Conservation (phyloP, 306 rosid genomes). For the Boehmeria nivea region DNA sequence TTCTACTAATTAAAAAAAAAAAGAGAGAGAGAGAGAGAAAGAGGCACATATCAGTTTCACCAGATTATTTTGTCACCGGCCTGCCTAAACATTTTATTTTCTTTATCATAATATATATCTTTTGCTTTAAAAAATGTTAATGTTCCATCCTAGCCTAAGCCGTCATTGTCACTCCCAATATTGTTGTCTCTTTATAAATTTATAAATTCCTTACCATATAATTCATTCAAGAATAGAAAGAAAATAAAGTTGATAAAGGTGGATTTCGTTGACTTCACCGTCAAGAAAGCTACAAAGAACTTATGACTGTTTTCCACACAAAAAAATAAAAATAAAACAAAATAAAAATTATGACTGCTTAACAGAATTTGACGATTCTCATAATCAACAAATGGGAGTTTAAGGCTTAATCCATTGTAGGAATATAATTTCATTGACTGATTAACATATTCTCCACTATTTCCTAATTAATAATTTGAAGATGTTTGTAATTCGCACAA, state of each 20-base stretch:
- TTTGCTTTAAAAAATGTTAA: neutral
- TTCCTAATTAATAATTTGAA: too few relatives aligned
- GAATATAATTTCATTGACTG: too few relatives aligned
- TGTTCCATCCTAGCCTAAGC: neutral
- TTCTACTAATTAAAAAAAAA: conserved; percentile 18
- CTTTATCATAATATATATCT: conserved; percentile 1
- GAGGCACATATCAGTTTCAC: conserved; percentile 4
- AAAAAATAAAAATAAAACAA: too few relatives aligned
- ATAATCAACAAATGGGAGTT: too few relatives aligned
- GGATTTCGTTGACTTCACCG: conserved; percentile 16
- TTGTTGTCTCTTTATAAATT: conserved; percentile 3
- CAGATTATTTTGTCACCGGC: conserved; percentile 18
- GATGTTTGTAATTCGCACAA: too few relatives aligned
- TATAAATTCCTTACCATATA: neutral
- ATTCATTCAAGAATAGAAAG: neutral
- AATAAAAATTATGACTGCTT: too few relatives aligned
- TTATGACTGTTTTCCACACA: neutral
- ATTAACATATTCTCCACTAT: too few relatives aligned
- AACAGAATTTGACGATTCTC: too few relatives aligned
- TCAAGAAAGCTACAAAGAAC: conserved; percentile 10
- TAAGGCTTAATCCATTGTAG: too few relatives aligned
- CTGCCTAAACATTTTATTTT: neutral
- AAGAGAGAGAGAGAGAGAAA: neutral
- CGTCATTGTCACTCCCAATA: conserved; percentile 12
- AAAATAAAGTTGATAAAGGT: conserved; percentile 6